Evolutionary conservation across 352 stramenopile genomes (phyloP).

Genomic region (Halophytophthora batemanensis): DNA sequence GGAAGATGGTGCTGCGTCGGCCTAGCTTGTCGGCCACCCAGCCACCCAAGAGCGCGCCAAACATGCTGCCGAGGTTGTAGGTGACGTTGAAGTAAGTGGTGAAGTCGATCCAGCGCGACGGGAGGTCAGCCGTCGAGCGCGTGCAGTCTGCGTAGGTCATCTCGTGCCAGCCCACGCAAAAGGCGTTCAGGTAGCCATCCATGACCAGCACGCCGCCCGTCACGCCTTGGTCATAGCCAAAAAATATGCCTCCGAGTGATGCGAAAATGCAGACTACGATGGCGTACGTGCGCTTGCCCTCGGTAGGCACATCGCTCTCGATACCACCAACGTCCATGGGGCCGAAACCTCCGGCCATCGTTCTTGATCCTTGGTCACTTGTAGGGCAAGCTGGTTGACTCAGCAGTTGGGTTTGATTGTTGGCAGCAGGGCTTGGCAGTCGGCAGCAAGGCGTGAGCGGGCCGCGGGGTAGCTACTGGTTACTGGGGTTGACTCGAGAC

Average conservation of each 20-base stretch:
- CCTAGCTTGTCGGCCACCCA: constrained; percentile 29
- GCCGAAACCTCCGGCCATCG: constrained; percentile 6
- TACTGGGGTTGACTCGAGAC: no score
- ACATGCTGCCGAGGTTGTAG: constrained; percentile 38
- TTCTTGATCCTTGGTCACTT: neutral
- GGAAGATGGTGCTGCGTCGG: constrained; percentile 30
- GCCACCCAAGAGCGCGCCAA: constrained; percentile 26
- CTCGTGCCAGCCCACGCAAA: constrained; percentile 27
- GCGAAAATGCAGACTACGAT: constrained; percentile 40
- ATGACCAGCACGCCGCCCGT: constrained; percentile 38
- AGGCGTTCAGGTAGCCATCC: constrained; percentile 33
- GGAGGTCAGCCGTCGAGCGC: constrained; percentile 10
- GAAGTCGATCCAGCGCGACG: constrained; percentile 28
- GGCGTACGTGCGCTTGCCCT: constrained; percentile 30
- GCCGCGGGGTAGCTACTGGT: no score
- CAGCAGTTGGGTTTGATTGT: no score
- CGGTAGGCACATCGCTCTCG: constrained; percentile 7
- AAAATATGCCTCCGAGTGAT: constrained; percentile 37
- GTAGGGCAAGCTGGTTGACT: no score
- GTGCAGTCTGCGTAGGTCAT: constrained; percentile 25
- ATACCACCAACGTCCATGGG: neutral
- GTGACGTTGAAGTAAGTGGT: constrained; percentile 29
- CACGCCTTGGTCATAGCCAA: constrained; percentile 40
- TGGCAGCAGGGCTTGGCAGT: no score
- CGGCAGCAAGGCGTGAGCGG: no score